Base-by-base conservation (phyloP, 148 eudicot species). In the Polygonum aviculare region DNA sequence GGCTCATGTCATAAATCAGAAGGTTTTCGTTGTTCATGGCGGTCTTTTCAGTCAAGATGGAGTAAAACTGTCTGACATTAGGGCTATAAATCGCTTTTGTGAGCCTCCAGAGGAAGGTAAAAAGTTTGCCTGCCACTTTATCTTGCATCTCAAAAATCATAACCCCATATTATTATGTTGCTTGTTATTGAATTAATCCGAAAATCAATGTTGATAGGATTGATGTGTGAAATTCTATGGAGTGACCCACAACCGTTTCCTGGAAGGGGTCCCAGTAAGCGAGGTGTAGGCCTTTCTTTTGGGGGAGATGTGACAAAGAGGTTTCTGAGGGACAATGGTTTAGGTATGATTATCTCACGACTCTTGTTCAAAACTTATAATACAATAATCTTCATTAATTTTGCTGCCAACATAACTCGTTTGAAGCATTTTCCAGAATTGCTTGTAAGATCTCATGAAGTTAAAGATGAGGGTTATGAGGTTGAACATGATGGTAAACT, bases 91-190 rank as follows among this genome's bases (percentile, higher is more conserved):
- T 76, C 94, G 98, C 39, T 92, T 90, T 83, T 90, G 94, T 78
- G 98, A 95, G 84, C 98, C 98, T 62, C 98, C 98, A 2, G 98
- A 95, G 83, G 98, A 95, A 84, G 98, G 98, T 95, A 86, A 83
- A 77, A 73, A 48, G 11, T 10, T 26, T 35, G 35, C 2, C 5
- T 11, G 14, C 26, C 67, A 60, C 0, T 22, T 57, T 5, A 57
- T 9, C 21, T 8, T 57, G 59, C 21, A 47, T 70, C 9, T 48
- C 48, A 19, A 72, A 18, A 7, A 2, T 70, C 33, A 5, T 35
- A 3, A 36, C 15, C 59, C 52, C 59, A 18, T 6, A 1, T 44
- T 44, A 52, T 52, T 4, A 3, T 52, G 8, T 18, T 52, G 59
- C 67, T 4, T 65, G 7, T 1, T 6, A 14, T 8, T 22, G 12